Conservation (phyloP, 805 yeast species). For the Candida insectalens region DNA sequence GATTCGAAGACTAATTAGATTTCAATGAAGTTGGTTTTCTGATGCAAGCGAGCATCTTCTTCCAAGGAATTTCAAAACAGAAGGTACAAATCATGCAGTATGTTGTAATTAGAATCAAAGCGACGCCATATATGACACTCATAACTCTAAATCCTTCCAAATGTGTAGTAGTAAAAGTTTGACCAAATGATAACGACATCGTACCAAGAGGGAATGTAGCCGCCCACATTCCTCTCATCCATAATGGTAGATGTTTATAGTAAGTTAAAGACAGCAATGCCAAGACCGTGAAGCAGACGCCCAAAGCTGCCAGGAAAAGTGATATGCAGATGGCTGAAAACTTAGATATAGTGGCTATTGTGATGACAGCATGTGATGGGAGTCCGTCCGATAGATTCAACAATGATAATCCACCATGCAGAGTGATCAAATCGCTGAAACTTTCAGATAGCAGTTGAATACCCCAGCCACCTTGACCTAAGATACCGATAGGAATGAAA, state of each 20-base stretch:
- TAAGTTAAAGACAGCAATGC: constrained; percentile 27
- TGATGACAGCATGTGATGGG: constrained; percentile 3
- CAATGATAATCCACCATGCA: constrained; percentile 1
- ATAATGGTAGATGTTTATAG: constrained; percentile 25
- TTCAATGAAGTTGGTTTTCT: no score
- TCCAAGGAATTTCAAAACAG: constrained; percentile 22
- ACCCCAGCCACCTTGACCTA: constrained; percentile 80
- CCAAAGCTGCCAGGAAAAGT: constrained; percentile 22
- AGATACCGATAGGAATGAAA: constrained; percentile 72
- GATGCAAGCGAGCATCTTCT: constrained; percentile 3
- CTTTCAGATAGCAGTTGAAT: constrained; percentile 27
- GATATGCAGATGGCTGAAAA: constrained; percentile 13
- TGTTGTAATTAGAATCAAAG: constrained; percentile 37
- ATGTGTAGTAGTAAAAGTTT: constrained; percentile 38
- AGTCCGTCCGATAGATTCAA: constrained; percentile 4
- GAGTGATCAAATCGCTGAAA: constrained; percentile 9
- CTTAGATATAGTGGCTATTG: constrained; percentile 5
- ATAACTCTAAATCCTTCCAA: constrained; percentile 52
- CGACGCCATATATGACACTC: constrained; percentile 49
- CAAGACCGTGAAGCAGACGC: constrained; percentile 30
- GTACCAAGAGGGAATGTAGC: constrained; percentile 89
- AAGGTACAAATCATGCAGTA: constrained; percentile 30
- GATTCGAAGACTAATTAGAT: background rate
- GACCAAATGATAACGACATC: constrained; percentile 50
- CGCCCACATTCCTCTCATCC: constrained; percentile 63